Conservation (phyloP, 331 rosid species). For the Pyracantha coccinea region DNA sequence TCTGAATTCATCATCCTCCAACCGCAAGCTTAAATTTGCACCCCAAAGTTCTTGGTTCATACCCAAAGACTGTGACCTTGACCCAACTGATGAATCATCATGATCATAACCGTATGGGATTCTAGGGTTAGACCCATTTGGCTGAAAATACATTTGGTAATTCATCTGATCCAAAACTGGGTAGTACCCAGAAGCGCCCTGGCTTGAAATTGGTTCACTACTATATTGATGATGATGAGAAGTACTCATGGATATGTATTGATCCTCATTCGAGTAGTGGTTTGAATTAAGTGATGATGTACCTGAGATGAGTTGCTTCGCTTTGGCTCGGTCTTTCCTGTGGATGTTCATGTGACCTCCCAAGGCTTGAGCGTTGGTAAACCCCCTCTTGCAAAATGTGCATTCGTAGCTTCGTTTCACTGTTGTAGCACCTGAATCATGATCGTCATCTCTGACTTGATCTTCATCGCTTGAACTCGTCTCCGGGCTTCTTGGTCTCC, state of each 20-base stretch:
- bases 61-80: constrained; percentile 20
- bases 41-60: constrained; percentile 38
- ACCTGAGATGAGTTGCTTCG: constrained; percentile 27
- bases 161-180: constrained; percentile 6
- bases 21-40: constrained; percentile 54
- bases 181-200: background rate
- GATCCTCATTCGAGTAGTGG: constrained; percentile 17
- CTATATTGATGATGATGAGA: background rate
- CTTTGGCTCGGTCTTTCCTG: constrained; percentile 58
- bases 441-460: constrained; percentile 1
- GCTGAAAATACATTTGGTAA: constrained; percentile 21
- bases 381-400: constrained; percentile 76
- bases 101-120: constrained; percentile 5
- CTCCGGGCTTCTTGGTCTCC: constrained; percentile 24
- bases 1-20: constrained; percentile 22
- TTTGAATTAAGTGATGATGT: background rate
- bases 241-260: background rate
- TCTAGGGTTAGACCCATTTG: constrained; percentile 24
- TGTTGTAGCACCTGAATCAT: constrained; percentile 4
- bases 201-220: background rate
- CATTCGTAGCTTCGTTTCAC: constrained; percentile 50
- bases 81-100: constrained; percentile 16
- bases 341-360: constrained; percentile 67
- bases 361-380: constrained; percentile 77
- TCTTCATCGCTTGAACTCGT: constrained; percentile 30